phyloP scores from a whole-genome alignment of 2,329 filamentous ascomycete species.

The Calonectria pseudoturangicola region DNA sequence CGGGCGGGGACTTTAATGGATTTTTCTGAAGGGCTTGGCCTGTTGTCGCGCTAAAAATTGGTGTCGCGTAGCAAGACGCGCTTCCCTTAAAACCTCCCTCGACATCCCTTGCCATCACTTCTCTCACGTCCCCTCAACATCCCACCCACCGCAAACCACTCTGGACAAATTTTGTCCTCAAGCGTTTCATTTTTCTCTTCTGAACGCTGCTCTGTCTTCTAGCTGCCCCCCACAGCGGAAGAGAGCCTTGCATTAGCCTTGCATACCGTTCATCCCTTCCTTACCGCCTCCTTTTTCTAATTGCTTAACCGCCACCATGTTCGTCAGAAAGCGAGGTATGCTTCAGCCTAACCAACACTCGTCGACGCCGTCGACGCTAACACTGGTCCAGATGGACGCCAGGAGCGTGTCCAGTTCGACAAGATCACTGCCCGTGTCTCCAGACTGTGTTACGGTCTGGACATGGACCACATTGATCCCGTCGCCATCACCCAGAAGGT shows the following conservation, averaged over 20 bases:
- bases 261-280: conserved; percentile 46
- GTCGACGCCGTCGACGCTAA: conserved; percentile 52
- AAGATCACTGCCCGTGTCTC: conserved; percentile 99
- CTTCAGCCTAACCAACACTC: conserved; percentile 46
- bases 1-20: conserved; percentile 56
- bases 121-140: conserved; percentile 52
- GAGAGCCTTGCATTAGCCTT: conserved; percentile 50
- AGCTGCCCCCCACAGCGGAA: conserved; percentile 52
- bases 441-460: conserved; percentile 96
- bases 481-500: conserved; percentile 99
- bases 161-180: conserved; percentile 43
- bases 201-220: conserved; percentile 50
- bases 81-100: conserved; percentile 61
- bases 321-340: conserved; percentile 78
- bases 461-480: conserved; percentile 95
- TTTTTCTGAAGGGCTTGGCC: conserved; percentile 42
- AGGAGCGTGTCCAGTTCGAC: conserved; percentile 99
- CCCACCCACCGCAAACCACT: conserved; percentile 44
- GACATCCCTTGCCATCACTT: conserved; percentile 51
- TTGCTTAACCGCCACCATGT: conserved; percentile 68
- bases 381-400: conserved; percentile 88
- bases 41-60: conserved; percentile 59
- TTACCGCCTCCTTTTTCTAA: conserved; percentile 47
- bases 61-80: conserved; percentile 61
- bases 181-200: conserved; percentile 35